These are phyloP conservation scores for Diversispora epigaea DNA, from an alignment of 192 early-diverging fungal genomes.

Conservation along the genomic window DNA sequence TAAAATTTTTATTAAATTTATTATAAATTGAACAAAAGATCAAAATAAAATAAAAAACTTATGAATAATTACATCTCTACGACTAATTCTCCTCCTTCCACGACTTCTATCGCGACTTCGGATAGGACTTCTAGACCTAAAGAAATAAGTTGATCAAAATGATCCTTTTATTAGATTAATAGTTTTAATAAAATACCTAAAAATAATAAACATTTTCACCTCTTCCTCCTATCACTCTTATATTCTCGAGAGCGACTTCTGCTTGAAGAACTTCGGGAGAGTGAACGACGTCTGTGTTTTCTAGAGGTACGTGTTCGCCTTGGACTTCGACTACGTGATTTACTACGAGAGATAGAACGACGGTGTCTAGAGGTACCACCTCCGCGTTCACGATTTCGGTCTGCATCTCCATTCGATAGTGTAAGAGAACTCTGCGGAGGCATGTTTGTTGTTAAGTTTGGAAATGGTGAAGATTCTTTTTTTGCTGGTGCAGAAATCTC, in stretches of 20 bases:
- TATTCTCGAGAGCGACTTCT: conserved; percentile 27
- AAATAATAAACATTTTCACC: neutral
- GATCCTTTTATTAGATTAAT: neutral
- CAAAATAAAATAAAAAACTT: too few species aligned
- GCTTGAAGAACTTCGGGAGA: conserved; percentile 23
- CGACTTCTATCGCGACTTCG: conserved; percentile 33
- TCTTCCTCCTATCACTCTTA: conserved; percentile 1
- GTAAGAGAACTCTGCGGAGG: neutral
- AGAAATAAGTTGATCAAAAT: neutral
- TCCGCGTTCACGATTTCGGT: conserved; percentile 13
- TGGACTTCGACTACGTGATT: conserved; percentile 19
- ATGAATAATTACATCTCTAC: conserved; percentile 20
- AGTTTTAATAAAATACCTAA: neutral
- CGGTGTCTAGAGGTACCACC: conserved; percentile 3
- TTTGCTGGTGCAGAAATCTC: neutral
- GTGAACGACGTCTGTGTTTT: conserved; percentile 29
- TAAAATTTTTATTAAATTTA: too few species aligned
- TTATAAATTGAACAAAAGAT: too few species aligned
- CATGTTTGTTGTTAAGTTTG: neutral
- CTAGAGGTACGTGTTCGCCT: conserved; percentile 9
- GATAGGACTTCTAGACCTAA: conserved; percentile 28
- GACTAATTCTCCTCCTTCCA: conserved; percentile 18
- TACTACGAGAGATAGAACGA: neutral
- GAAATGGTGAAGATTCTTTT: neutral
- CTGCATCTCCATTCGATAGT: neutral